Evolutionary conservation across 2,329 filamentous ascomycete species (phyloP), one percentile per base, ranked within the genome.

Genomic region (Aschersonia sp.): DNA sequence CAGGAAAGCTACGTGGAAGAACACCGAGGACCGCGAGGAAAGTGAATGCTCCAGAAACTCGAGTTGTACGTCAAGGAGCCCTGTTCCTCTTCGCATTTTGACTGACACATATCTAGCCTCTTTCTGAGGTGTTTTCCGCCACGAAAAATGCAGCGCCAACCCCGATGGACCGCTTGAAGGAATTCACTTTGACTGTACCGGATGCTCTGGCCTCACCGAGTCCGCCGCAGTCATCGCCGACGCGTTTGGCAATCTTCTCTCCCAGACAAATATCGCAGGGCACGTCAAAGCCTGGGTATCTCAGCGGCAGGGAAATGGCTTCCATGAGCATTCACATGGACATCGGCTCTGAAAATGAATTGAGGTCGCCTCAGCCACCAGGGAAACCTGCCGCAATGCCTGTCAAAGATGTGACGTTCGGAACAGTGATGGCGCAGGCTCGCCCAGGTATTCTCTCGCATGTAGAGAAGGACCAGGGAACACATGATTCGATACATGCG

Each of bases 1-100:
- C 87, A 4, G 85, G 85, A 49, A 90, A 87, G 61, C 67, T 92
- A 61, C 81, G 85, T 54, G 85, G 83, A 48, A 89, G 87, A 68
- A 90, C 85, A 31, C 85, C 86, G 42, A 76, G 83, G 51, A 87
- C 85, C 14, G 70, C 69, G 35, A 76, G 80, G 48, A 88, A 83
- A 60, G 66, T 65, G 45, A 72, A 75, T 56, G 66, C 68, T 8
- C 63, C 66, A 30, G 80, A 83, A 60, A 63, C 71, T 33, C 76
- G 85, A 57, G 75, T 79, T 52, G 83, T 87, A 70, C 65, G 79
- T 67, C 46, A 40, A 55, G 52, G 47, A 49, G 45, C 42, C 51
- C 30, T 43, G 10, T 30, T 9, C 52, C 41, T 5, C 35, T 29
- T 14, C 7, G 6, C 29, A 10, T 7, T 45, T 30, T 42, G 29